phyloP scores from a whole-genome alignment of 306 rosid species.

The Ochetophila trinervis region DNA sequence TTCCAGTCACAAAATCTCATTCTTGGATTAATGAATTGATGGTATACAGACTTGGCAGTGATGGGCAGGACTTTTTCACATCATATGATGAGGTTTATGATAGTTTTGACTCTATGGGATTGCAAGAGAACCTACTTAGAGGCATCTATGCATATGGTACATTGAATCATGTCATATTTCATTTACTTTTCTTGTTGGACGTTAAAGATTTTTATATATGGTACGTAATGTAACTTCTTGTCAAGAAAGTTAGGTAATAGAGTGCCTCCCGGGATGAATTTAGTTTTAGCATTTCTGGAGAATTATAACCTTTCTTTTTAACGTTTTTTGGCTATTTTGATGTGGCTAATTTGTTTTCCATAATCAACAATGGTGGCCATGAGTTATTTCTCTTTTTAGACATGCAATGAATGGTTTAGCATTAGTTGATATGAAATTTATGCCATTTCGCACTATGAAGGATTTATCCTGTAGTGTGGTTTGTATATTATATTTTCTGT shows the following conservation, averaged over 20 bases:
- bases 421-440: too few relatives aligned
- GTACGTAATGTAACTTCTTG: background rate
- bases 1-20: conserved; percentile 7
- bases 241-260: background rate
- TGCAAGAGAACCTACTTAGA: conserved; percentile 76
- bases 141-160: conserved; percentile 78
- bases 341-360: background rate
- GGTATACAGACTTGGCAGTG: conserved; percentile 46
- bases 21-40: conserved; percentile 25
- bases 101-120: conserved; percentile 61
- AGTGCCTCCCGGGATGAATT: background rate
- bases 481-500: background rate
- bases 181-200: background rate
- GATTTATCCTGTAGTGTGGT: background rate
- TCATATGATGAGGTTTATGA: conserved; percentile 69
- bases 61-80: conserved; percentile 61
- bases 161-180: conserved; percentile 3
- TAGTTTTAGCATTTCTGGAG: background rate
- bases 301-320: background rate
- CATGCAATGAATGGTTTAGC: background rate
- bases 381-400: too few relatives aligned
- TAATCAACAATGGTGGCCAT: too few relatives aligned
- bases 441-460: too few relatives aligned
- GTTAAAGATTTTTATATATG: background rate
- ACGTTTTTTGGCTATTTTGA: background rate